Percentiles rank a stretch among this genome's conserved stretches.
phyloP scores from a whole-genome alignment of 257 asterid species.

The Solanum chiquidenum region DNA sequence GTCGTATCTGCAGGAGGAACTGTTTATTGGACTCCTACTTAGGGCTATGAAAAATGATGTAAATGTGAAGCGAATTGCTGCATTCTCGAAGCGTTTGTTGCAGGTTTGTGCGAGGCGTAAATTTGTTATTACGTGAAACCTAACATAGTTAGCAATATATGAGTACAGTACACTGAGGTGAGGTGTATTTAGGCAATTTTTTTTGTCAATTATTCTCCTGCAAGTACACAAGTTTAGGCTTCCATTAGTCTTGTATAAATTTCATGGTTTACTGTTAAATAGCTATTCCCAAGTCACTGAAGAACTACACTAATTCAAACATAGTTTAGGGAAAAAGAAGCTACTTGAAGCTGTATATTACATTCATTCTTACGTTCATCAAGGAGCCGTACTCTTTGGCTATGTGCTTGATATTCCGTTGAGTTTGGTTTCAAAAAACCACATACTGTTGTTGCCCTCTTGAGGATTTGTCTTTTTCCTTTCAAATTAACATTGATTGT shows the following conservation, averaged over 20 bases:
- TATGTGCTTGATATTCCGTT: neutral
- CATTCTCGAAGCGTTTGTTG: conserved; percentile 82
- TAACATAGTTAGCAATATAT: neutral
- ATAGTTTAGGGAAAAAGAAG: neutral
- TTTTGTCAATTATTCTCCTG: neutral
- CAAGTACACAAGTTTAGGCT: neutral
- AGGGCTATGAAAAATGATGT: conserved; percentile 95
- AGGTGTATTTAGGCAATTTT: neutral
- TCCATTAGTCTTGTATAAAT: neutral
- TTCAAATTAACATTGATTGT: neutral
- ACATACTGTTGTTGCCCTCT: neutral
- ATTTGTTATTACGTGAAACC: neutral
- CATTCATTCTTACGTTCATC: neutral
- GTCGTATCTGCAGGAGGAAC: conserved; percentile 59
- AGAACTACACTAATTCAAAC: neutral
- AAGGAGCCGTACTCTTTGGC: neutral
- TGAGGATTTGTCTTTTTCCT: neutral
- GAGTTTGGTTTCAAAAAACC: neutral
- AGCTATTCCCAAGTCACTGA: neutral
- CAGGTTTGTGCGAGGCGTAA: conserved; percentile 42
- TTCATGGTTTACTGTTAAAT: neutral
- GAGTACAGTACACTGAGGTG: neutral
- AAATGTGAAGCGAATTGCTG: conserved; percentile 77
- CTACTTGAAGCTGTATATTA: neutral
- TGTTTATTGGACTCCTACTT: conserved; percentile 70